Evolutionary conservation across 805 yeast genomes (phyloP).

Genomic region (Ogataea wickerhamii): DNA sequence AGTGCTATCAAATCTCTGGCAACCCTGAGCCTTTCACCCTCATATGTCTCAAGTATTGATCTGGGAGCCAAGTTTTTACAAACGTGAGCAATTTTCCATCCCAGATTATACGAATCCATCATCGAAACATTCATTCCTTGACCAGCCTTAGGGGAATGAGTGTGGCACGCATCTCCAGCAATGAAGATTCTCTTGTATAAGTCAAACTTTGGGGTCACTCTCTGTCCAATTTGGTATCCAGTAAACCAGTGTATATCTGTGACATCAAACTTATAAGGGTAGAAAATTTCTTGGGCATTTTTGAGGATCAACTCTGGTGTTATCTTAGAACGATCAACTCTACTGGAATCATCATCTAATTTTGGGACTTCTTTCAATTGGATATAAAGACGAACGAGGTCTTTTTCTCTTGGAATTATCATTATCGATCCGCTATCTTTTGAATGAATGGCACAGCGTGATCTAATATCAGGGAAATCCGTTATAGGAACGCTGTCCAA

Average conservation of each 20-base stretch:
- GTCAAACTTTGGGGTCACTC: slow-evolving; percentile 52
- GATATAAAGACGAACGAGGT: slow-evolving; percentile 31
- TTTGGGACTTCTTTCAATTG: slow-evolving; percentile 27
- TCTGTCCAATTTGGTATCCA: slow-evolving; percentile 39
- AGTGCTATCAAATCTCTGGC: slow-evolving; percentile 33
- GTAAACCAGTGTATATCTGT: slow-evolving; percentile 30
- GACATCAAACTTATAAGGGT: slow-evolving; percentile 27
- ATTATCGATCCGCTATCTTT: slow-evolving; percentile 31
- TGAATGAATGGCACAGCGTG: slow-evolving; percentile 33
- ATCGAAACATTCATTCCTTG: slow-evolving; percentile 76
- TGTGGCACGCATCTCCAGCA: slow-evolving; percentile 93
- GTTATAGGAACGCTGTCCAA: slow-evolving; percentile 34
- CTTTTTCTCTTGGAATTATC: slow-evolving; percentile 35
- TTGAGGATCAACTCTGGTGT: slow-evolving; percentile 31
- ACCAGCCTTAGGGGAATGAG: slow-evolving; percentile 92
- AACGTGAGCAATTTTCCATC: slow-evolving; percentile 34
- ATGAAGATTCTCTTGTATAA: slow-evolving; percentile 35
- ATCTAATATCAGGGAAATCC: slow-evolving; percentile 35
- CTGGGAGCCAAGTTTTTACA: slow-evolving; percentile 26
- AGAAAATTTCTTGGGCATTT: slow-evolving; percentile 23
- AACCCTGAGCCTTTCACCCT: slow-evolving; percentile 29
- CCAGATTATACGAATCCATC: slow-evolving; percentile 27
- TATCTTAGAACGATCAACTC: slow-evolving; percentile 32
- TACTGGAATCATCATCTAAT: slow-evolving; percentile 10
- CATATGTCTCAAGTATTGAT: slow-evolving; percentile 30